phyloP scores from a whole-genome alignment of 2,329 filamentous ascomycete genomes.

The Madurella fahalii region DNA sequence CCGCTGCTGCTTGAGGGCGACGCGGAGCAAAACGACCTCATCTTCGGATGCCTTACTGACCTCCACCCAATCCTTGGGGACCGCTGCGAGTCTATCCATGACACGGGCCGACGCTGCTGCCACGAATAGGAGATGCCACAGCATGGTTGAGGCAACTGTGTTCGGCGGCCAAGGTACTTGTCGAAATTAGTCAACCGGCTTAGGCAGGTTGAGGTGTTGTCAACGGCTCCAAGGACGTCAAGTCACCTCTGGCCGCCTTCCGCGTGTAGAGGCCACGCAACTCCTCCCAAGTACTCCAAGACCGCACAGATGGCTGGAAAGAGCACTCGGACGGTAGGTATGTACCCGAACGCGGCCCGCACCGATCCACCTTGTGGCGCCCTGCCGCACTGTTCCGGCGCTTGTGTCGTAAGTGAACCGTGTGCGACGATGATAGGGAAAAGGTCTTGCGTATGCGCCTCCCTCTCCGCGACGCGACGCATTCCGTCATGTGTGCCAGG shows the following conservation, averaged over 20 bases:
- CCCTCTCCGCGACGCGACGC: too few relatives aligned
- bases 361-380: too few relatives aligned
- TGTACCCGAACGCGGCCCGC: too few relatives aligned
- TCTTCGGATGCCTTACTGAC: constrained; percentile 33
- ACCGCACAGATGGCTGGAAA: too few relatives aligned
- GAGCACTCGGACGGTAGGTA: too few relatives aligned
- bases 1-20: constrained; percentile 47
- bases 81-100: constrained; percentile 34
- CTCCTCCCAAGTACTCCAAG: too few relatives aligned
- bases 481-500: too few relatives aligned
- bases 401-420: too few relatives aligned
- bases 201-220: too few relatives aligned
- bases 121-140: constrained; percentile 23
- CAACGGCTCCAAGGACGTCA: background rate
- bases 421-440: too few relatives aligned
- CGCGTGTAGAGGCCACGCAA: background rate
- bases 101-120: constrained; percentile 31
- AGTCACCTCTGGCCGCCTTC: background rate
- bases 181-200: background rate
- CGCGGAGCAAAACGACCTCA: constrained; percentile 43
- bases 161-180: background rate
- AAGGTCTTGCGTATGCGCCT: too few relatives aligned
- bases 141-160: constrained; percentile 5
- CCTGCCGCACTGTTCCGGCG: too few relatives aligned
- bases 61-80: constrained; percentile 38